phyloP scores from a whole-genome alignment of 176 grass and related monocot species.

The Oropetium thomaeum region DNA sequence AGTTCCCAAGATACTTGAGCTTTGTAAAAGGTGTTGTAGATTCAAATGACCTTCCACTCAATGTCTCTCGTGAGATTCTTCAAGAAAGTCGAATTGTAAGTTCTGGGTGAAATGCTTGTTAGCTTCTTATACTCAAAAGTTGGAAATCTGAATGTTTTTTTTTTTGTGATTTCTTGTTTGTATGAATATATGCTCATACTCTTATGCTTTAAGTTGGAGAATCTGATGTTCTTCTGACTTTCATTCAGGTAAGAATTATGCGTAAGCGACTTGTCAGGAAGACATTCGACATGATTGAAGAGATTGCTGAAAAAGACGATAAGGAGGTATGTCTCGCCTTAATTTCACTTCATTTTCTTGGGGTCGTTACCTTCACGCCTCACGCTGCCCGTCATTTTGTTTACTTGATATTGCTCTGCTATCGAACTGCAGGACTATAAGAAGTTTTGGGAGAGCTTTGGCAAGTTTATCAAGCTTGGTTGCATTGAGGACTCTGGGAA shows the following conservation, averaged over 20 bases:
- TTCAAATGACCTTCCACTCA: slow-evolving; percentile 82
- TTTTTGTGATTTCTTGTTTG: neutral
- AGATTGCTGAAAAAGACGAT: slow-evolving; percentile 64
- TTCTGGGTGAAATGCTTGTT: neutral
- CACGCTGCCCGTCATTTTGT: neutral
- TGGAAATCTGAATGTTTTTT: neutral
- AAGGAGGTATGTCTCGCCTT: slow-evolving; percentile 51
- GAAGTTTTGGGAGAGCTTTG: slow-evolving; percentile 91
- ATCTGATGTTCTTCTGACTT: too few relatives aligned
- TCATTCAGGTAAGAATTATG: slow-evolving; percentile 78
- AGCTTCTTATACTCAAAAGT: neutral
- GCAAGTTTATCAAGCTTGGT: slow-evolving; percentile 80
- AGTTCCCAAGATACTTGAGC: slow-evolving; percentile 84
- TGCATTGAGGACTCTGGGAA: slow-evolving; percentile 91
- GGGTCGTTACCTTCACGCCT: neutral
- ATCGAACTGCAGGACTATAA: slow-evolving; percentile 61
- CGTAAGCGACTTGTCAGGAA: slow-evolving; percentile 85
- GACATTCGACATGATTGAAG: slow-evolving; percentile 97
- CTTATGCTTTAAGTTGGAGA: too few relatives aligned
- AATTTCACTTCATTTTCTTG: neutral
- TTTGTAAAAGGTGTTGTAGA: slow-evolving; percentile 90
- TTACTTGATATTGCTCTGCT: neutral
- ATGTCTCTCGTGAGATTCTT: slow-evolving; percentile 85
- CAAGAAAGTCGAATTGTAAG: slow-evolving; percentile 94
- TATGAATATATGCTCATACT: neutral